Percentiles rank a stretch among this genome's conserved stretches.
phyloP scores from a whole-genome alignment of 768 basidiomycete species.

The Russula brevipes region DNA sequence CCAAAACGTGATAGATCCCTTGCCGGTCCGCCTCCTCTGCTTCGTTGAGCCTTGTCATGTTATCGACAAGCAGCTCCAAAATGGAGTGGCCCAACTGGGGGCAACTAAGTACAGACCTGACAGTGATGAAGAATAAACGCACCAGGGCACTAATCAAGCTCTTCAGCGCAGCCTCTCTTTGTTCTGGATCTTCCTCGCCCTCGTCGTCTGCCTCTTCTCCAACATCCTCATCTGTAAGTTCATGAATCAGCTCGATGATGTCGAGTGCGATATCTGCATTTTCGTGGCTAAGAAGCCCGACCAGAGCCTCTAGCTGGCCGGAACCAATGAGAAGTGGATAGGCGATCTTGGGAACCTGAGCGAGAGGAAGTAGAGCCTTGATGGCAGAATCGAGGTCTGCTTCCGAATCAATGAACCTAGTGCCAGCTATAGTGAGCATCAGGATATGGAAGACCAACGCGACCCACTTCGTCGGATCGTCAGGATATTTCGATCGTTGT shows the following conservation, averaged over 20 bases:
- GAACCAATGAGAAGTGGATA: conserved; percentile 87
- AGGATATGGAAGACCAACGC: neutral
- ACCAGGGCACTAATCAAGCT: conserved; percentile 74
- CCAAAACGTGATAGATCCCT: conserved; percentile 91
- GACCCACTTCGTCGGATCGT: conserved; percentile 83
- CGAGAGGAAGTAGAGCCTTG: conserved; percentile 81
- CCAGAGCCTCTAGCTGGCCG: conserved; percentile 61
- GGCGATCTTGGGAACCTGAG: conserved; percentile 74
- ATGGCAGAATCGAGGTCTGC: conserved; percentile 87
- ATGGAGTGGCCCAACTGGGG: conserved; percentile 74
- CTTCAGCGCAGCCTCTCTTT: conserved; percentile 64
- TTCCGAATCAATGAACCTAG: conserved; percentile 97
- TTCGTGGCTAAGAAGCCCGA: conserved; percentile 89
- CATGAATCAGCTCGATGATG: conserved; percentile 85
- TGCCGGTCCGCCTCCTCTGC: conserved; percentile 84
- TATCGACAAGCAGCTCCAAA: conserved; percentile 85
- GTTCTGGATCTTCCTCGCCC: conserved; percentile 56
- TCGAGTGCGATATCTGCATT: conserved; percentile 98
- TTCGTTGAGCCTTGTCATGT: conserved; percentile 84
- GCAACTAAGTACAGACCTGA: conserved; percentile 8
- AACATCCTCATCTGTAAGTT: conserved; percentile 95
- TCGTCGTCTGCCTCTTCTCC: conserved; percentile 66
- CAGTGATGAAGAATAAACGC: conserved; percentile 32
- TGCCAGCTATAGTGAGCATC: conserved; percentile 12
- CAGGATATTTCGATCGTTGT: conserved; percentile 89